phyloP scores from a whole-genome alignment of 2,329 filamentous ascomycete species.

The Fusarium sp. region DNA sequence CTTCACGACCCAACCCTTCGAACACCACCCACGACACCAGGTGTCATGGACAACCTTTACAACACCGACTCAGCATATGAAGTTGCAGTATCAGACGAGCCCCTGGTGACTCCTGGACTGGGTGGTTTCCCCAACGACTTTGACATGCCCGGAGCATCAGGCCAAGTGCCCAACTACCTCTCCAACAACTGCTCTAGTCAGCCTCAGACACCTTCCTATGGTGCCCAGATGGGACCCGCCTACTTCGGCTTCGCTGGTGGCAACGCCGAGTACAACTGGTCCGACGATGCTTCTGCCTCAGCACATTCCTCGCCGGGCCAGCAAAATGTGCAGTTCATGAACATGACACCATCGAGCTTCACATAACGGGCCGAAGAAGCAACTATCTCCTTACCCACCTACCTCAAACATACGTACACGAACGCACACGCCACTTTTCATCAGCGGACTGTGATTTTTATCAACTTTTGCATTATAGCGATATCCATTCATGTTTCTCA shows the following conservation, averaged over 20 bases:
- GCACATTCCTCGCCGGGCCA: conserved; percentile 48
- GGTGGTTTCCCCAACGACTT: conserved; percentile 57
- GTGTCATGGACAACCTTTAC: conserved; percentile 54
- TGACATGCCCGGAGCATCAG: conserved; percentile 53
- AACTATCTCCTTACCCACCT: neutral
- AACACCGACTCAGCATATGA: conserved; percentile 52
- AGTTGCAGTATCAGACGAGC: conserved; percentile 56
- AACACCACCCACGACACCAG: conserved; percentile 63
- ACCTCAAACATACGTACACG: neutral
- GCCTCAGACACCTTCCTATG: conserved; percentile 58
- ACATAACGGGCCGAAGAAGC: conserved; percentile 35
- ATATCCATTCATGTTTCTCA: conserved; percentile 11
- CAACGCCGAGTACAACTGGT: conserved; percentile 62
- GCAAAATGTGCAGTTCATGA: conserved; percentile 48
- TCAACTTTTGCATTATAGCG: conserved; percentile 30
- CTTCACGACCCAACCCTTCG: conserved; percentile 56
- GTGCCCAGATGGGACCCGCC: conserved; percentile 52
- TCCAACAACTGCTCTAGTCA: conserved; percentile 53
- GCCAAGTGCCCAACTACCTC: conserved; percentile 56
- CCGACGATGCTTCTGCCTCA: conserved; percentile 54
- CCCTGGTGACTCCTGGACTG: conserved; percentile 58
- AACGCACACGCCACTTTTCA: neutral
- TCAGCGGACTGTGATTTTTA: conserved; percentile 8
- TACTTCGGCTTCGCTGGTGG: conserved; percentile 51
- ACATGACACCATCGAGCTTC: conserved; percentile 47